Evolutionary conservation across 495 filamentous ascomycete genomes (phyloP).

Genomic region (Copromyces sp.): DNA sequence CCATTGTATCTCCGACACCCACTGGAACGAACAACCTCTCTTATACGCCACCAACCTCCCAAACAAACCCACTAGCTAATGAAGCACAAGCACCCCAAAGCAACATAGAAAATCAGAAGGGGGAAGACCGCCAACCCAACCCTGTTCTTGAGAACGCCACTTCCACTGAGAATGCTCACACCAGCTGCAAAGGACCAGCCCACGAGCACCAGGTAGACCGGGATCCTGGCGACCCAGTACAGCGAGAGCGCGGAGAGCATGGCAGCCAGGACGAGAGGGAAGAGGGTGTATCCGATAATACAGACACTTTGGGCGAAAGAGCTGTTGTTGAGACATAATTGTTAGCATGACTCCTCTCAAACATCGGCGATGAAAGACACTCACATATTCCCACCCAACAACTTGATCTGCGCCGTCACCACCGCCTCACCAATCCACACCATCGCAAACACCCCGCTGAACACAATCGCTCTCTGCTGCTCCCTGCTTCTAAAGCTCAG

Average conservation of each 20-base stretch:
- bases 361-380: slow-evolving; percentile 22
- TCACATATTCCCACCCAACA: slow-evolving; percentile 95
- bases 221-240: slow-evolving; percentile 68
- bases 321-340: slow-evolving; percentile 34
- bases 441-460: slow-evolving; percentile 89
- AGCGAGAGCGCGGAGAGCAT: slow-evolving; percentile 75
- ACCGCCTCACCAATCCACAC: slow-evolving; percentile 97
- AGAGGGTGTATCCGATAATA: slow-evolving; percentile 97
- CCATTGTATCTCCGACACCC: not conserved
- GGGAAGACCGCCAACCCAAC: slow-evolving; percentile 94
- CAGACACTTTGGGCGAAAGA: slow-evolving; percentile 96
- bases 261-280: slow-evolving; percentile 92
- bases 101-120: slow-evolving; percentile 90
- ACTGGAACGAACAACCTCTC: not conserved
- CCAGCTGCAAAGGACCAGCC: slow-evolving; percentile 91
- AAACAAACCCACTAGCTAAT: slow-evolving; percentile 54
- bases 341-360: slow-evolving; percentile 2
- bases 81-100: slow-evolving; percentile 88
- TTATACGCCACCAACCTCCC: not conserved
- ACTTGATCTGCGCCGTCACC: slow-evolving; percentile 96
- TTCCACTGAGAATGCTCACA: slow-evolving; percentile 90
- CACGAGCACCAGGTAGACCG: slow-evolving; percentile 78
- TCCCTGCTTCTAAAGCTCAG: slow-evolving; percentile 65
- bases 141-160: slow-evolving; percentile 86
- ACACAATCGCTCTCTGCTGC: slow-evolving; percentile 76